Evolutionary conservation across 1,284 basidiomycete species (phyloP), one percentile per base, ranked within the genome.

Genomic region (Xanthoconium separans): DNA sequence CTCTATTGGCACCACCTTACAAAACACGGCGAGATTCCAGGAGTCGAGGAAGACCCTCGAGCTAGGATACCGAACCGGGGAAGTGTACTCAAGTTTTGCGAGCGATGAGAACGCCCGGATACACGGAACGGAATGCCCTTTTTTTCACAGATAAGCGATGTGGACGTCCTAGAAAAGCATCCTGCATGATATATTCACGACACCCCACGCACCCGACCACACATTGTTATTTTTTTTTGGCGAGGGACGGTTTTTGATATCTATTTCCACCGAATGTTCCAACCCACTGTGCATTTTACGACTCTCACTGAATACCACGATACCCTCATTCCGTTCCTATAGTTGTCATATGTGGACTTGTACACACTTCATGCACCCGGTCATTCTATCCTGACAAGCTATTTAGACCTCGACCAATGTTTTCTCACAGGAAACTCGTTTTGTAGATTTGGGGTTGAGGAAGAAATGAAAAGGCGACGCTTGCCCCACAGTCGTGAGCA

Each of bases 1-100:
- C 70, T 93, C 9, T 91, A 82, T 66, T 93, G 91, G 91, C 87
- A 89, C 65, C 84, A 93, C 63, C 82, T 93, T 52, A 70, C 78
- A 30, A 76, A 80, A 48, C 82, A 79, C 54, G 91, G 91, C 8
- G 91, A 93, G 75, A 85, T 88, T 54, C 81, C 84, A 24, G 82
- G 79, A 24, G 82, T 86, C 9, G 67, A 68, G 44, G 82, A 89
- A 58, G 82, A 88, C 66, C 61, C 73, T 33, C 77, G 83, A 24
- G 83, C 84, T 11, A 73, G 79, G 52, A 53, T 66, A 27, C 50
- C 60, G 27, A 59, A 41, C 27, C 47, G 51, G 40, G 43, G 47
- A n/a, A 33, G 51, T 47, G n/a, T 41, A 24, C 43, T 45, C 50
- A 53, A 50, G 9, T 57, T 60, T 58, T 46, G 66, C 27, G 70